Conservation (phyloP, 192 early-diverging fungal species). For the Backusella circina region DNA sequence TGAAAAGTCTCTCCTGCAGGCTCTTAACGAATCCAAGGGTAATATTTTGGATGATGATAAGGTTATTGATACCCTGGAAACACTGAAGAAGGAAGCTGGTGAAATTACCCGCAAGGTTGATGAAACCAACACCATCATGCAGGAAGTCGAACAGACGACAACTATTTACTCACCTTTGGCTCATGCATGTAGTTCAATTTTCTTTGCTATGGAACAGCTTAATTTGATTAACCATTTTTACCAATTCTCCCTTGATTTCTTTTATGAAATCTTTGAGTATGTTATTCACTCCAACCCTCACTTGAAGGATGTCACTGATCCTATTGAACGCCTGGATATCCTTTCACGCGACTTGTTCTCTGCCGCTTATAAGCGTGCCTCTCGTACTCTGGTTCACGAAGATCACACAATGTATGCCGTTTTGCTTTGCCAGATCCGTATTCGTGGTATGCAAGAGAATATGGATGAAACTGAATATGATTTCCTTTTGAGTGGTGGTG, state of each 20-base stretch:
- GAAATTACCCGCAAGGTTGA: constrained; percentile 91
- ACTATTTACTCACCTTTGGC: constrained; percentile 89
- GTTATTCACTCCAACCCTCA: constrained; percentile 77
- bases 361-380: constrained; percentile 74
- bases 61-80: constrained; percentile 92
- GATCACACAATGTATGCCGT: constrained; percentile 89
- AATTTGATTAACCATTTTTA: constrained; percentile 89
- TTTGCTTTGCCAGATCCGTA: constrained; percentile 83
- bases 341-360: constrained; percentile 82
- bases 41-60: constrained; percentile 98
- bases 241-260: constrained; percentile 98
- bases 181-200: constrained; percentile 86
- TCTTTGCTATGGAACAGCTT: constrained; percentile 97
- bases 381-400: constrained; percentile 85
- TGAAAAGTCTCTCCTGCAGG: constrained; percentile 90
- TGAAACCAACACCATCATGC: constrained; percentile 92
- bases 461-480: constrained; percentile 67
- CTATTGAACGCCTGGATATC: constrained; percentile 64
- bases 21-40: constrained; percentile 91
- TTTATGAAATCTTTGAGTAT: constrained; percentile 86
- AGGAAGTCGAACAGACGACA: constrained; percentile 93
- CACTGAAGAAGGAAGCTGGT: constrained; percentile 92
- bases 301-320: constrained; percentile 62
- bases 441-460: constrained; percentile 52
- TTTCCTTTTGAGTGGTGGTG: constrained; percentile 63